Percentiles rank a stretch among this genome's conserved stretches.
Conservation (phyloP, 2,329 filamentous ascomycete genomes). For the Cercospora zeae-maydis region DNA sequence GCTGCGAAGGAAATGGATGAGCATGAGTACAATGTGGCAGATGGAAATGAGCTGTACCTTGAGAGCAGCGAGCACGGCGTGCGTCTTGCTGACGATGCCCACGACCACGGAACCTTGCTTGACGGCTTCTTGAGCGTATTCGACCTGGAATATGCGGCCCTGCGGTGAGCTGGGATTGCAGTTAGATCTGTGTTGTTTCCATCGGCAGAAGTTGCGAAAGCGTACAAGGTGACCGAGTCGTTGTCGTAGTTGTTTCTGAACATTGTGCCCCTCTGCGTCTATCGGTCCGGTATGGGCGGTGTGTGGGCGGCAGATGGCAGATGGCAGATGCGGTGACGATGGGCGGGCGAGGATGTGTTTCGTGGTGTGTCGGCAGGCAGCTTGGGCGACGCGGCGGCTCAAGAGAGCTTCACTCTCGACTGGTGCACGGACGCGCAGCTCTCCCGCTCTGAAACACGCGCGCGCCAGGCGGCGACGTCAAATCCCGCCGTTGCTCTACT, state of each 20-base stretch:
- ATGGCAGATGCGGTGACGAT: background rate
- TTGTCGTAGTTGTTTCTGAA: conserved; percentile 99
- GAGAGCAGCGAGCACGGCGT: conserved; percentile 89
- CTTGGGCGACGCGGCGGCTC: background rate
- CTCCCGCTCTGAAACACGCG: background rate
- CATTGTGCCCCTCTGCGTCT: conserved; percentile 52
- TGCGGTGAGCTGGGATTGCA: conserved; percentile 74
- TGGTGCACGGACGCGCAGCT: background rate
- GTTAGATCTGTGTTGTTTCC: conserved; percentile 10
- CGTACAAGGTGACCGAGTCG: conserved; percentile 98
- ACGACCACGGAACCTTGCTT: conserved; percentile 99
- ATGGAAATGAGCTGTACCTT: conserved; percentile 61
- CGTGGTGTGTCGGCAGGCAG: conserved; percentile 2
- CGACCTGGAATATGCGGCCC: conserved; percentile 98
- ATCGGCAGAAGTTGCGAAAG: conserved; percentile 19
- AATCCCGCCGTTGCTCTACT: background rate
- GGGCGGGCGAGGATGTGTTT: background rate
- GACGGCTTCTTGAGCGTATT: conserved; percentile 97
- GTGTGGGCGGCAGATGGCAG: background rate
- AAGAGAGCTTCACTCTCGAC: background rate
- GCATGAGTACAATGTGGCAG: background rate
- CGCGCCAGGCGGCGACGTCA: background rate
- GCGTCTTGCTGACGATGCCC: conserved; percentile 95
- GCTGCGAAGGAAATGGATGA: conserved; percentile 50
- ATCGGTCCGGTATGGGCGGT: background rate